Percentiles rank a stretch among this genome's conserved stretches.
Evolutionary conservation across 2,329 filamentous ascomycete species (phyloP).

Genomic region (Hansfordia pulvinata): DNA sequence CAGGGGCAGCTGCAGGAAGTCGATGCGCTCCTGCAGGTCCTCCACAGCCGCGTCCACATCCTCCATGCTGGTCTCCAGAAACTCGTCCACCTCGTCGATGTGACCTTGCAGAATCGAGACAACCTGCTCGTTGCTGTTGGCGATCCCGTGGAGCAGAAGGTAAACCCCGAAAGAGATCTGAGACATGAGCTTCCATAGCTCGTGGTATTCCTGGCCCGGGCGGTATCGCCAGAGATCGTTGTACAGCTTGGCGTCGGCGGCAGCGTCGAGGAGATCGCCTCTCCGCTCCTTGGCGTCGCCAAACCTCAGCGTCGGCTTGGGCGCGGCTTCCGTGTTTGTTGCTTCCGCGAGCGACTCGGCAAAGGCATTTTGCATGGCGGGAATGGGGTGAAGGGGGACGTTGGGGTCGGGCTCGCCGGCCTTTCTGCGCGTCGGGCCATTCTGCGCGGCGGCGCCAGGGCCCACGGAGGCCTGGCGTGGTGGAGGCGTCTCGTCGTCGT

Average conservation of each 20-base stretch:
- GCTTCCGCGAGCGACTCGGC: slow-evolving; percentile 70
- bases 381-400: slow-evolving; percentile 51
- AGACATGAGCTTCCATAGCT: slow-evolving; percentile 77
- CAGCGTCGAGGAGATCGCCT: slow-evolving; percentile 53
- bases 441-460: slow-evolving; percentile 1
- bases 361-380: slow-evolving; percentile 68
- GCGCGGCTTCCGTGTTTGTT: slow-evolving; percentile 28
- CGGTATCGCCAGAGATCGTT: slow-evolving; percentile 65
- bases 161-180: slow-evolving; percentile 93
- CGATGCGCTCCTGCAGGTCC: slow-evolving; percentile 70
- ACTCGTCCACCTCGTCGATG: slow-evolving; percentile 88
- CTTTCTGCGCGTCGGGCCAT: slow-evolving; percentile 14
- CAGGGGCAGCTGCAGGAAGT: slow-evolving; percentile 70
- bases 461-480: background rate
- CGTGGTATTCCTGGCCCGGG: slow-evolving; percentile 66
- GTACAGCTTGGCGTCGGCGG: slow-evolving; percentile 56
- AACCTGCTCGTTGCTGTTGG: slow-evolving; percentile 80
- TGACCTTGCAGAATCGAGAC: slow-evolving; percentile 81
- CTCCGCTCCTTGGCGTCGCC: slow-evolving; percentile 48
- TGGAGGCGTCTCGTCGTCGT: slow-evolving; percentile 13
- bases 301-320: slow-evolving; percentile 38
- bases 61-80: slow-evolving; percentile 73
- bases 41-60: slow-evolving; percentile 67
- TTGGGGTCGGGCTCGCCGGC: slow-evolving; percentile 16
- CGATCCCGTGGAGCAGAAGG: slow-evolving; percentile 68